phyloP scores from a whole-genome alignment of 2,329 filamentous ascomycete genomes.

The Achaetomium macrosporum region DNA sequence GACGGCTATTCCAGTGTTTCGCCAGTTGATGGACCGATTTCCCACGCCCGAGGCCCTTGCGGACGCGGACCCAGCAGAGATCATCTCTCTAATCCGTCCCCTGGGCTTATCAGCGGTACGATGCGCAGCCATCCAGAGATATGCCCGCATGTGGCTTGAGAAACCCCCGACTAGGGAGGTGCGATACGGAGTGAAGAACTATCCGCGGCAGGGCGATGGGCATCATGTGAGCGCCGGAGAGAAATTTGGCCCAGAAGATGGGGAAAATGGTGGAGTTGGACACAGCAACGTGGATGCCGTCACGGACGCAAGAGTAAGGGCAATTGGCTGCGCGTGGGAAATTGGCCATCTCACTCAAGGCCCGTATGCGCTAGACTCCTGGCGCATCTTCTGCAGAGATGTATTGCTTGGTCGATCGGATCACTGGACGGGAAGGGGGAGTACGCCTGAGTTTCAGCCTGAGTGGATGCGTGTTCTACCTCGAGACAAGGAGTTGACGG shows the following conservation, averaged over 20 bases:
- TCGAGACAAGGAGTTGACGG: constrained; percentile 80
- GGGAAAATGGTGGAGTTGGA: constrained; percentile 25
- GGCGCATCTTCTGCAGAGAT: constrained; percentile 90
- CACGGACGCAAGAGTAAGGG: constrained; percentile 19
- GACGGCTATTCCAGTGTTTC: constrained; percentile 70
- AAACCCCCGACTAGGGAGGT: constrained; percentile 54
- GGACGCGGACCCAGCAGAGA: constrained; percentile 42
- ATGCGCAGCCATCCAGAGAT: constrained; percentile 59
- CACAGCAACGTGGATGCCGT: constrained; percentile 8
- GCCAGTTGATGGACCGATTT: constrained; percentile 60
- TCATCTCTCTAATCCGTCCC: constrained; percentile 58
- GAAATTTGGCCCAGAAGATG: constrained; percentile 24
- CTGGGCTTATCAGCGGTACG: constrained; percentile 67
- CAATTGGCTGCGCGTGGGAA: constrained; percentile 58
- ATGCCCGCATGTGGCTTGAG: constrained; percentile 64
- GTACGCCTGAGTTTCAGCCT: constrained; percentile 58
- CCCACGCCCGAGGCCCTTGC: constrained; percentile 61
- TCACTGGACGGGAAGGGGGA: constrained; percentile 59
- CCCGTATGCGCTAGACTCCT: constrained; percentile 79
- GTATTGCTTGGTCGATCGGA: constrained; percentile 58
- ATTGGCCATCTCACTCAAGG: constrained; percentile 80
- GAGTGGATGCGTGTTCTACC: constrained; percentile 89
- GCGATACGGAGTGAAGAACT: constrained; percentile 48
- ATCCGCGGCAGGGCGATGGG: constrained; percentile 31
- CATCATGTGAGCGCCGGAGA: constrained; percentile 29